These are phyloP conservation scores for Penicillium riverlandense DNA, from an alignment of 495 filamentous ascomycete genomes.

Conservation along the genomic window DNA sequence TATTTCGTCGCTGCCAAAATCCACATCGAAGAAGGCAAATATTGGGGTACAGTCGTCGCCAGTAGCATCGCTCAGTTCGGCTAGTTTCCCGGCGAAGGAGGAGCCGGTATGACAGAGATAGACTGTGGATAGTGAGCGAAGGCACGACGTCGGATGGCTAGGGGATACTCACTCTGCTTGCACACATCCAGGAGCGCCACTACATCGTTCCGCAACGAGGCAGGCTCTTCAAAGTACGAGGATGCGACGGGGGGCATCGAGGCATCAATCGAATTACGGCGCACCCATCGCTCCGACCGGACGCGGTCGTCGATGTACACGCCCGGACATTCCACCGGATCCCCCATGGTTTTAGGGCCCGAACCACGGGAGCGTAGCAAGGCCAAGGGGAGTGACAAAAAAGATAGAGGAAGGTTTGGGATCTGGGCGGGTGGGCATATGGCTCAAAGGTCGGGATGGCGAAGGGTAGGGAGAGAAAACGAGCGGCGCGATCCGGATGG, in stretches of 20 bases:
- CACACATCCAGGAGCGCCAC: slow-evolving; percentile 44
- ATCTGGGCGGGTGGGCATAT: slow-evolving; percentile 15
- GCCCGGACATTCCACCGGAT: slow-evolving; percentile 65
- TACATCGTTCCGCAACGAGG: slow-evolving; percentile 43
- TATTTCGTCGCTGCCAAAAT: slow-evolving; percentile 24
- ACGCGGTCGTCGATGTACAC: slow-evolving; percentile 78
- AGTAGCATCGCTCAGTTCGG: slow-evolving; percentile 58
- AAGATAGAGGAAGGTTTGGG: not conserved
- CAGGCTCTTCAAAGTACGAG: slow-evolving; percentile 34
- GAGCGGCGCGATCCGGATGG: slow-evolving; percentile 1
- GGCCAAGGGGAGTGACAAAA: not conserved
- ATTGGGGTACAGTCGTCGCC: slow-evolving; percentile 60
- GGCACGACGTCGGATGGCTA: not conserved
- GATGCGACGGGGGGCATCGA: slow-evolving; percentile 16
- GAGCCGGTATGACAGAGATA: slow-evolving; percentile 63
- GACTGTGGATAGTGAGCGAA: slow-evolving; percentile 39
- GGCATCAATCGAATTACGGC: slow-evolving; percentile 26
- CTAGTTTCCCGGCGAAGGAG: slow-evolving; percentile 63
- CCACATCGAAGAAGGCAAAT: slow-evolving; percentile 68
- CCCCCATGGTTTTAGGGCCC: slow-evolving; percentile 44
- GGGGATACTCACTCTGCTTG: slow-evolving; percentile 41
- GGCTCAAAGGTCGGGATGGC: slow-evolving; percentile 9
- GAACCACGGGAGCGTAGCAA: slow-evolving; percentile 7
- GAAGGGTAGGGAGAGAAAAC: slow-evolving; percentile 1
- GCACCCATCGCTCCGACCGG: slow-evolving; percentile 53